A percentile compares a stretch with the other conserved stretches of the same genome.
Evolutionary conservation across 176 grass and related monocot genomes (phyloP).

Genomic region (Paspalum vaginatum): DNA sequence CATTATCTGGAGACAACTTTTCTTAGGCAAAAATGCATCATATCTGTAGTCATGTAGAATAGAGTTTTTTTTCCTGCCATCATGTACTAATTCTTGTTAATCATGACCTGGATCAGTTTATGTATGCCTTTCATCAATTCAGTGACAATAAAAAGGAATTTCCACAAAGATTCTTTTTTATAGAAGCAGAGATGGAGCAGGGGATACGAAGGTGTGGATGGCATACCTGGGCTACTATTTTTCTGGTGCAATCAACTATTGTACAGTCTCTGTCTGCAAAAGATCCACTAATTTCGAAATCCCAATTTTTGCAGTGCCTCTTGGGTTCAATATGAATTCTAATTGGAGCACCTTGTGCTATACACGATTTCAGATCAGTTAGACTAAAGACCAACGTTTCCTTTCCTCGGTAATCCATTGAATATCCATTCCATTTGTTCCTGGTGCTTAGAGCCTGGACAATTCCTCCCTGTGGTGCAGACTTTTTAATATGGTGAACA

Average conservation of each 20-base stretch:
- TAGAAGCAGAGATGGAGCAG: background rate
- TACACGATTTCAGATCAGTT: constrained; percentile 71
- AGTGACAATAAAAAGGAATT: constrained; percentile 18
- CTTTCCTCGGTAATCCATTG: constrained; percentile 64
- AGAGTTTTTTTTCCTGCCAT: constrained; percentile 8
- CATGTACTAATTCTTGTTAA: constrained; percentile 36
- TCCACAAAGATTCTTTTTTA: too few relatives aligned
- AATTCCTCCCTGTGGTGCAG: constrained; percentile 65
- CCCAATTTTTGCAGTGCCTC: constrained; percentile 59
- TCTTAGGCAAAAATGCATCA: background rate
- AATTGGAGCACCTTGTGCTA: constrained; percentile 49
- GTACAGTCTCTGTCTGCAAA: constrained; percentile 72
- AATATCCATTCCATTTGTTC: constrained; percentile 81
- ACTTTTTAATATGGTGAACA: constrained; percentile 6
- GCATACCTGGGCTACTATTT: constrained; percentile 70
- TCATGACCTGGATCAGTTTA: background rate
- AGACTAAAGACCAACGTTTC: constrained; percentile 74
- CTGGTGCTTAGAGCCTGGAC: constrained; percentile 72
- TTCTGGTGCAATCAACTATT: constrained; percentile 60
- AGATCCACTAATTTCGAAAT: constrained; percentile 76
- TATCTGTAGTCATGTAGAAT: constrained; percentile 10
- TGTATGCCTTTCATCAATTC: constrained; percentile 23
- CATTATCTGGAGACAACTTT: constrained; percentile 10
- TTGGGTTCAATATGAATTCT: constrained; percentile 66
- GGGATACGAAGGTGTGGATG: constrained; percentile 22